Evolutionary conservation across 148 eudicot species (phyloP), one percentile per base, ranked within the genome.

Genomic region (Rhododendron griersonianum): DNA sequence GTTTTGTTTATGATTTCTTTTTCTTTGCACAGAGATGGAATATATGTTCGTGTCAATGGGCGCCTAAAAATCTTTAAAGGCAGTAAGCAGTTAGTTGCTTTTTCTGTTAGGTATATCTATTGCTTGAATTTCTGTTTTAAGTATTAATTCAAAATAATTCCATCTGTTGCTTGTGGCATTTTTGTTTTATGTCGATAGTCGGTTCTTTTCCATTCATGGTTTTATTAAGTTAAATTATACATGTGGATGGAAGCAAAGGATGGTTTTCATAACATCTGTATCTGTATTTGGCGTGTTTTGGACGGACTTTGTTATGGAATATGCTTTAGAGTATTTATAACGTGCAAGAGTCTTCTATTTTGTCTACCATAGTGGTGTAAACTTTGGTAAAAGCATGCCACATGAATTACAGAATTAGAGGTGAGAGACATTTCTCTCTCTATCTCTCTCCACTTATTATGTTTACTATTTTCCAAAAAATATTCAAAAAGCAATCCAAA

Each of bases 31-130:
- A 96, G 99, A 81, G 90, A 94, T 89, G 98, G 98, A 84, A 92
- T 89, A 84, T 93, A 96, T 83, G 96, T 92, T 37, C 88, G 85
- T 86, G 93, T 93, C 82, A 91, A 93, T 79, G 99, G 99, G 67
- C 98, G 90, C 86, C 86, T 96, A 87, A 94, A 88, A 93, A 92
- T 88, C 88, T 91, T 90, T 87, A 92, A 91, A 88, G 94, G 94
- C 48, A 92, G 90, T 84, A 91, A 89, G 78, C 93, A 94, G 83
- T 80, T 96, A 83, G 91, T 85, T 90, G 99, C 90, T 15, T 96
- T 91, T 88, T 93, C 94, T 63, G 90, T 93, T 88, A 89, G 98
- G 99, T 96, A 87, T 74, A 30, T 13, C 19, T 71, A 25, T 71
- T 14, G 39, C 76, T 71, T 15, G 7, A 14, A 71, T 92, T 89